phyloP scores from a whole-genome alignment of 768 basidiomycete species.

The Podaxis sp. region DNA sequence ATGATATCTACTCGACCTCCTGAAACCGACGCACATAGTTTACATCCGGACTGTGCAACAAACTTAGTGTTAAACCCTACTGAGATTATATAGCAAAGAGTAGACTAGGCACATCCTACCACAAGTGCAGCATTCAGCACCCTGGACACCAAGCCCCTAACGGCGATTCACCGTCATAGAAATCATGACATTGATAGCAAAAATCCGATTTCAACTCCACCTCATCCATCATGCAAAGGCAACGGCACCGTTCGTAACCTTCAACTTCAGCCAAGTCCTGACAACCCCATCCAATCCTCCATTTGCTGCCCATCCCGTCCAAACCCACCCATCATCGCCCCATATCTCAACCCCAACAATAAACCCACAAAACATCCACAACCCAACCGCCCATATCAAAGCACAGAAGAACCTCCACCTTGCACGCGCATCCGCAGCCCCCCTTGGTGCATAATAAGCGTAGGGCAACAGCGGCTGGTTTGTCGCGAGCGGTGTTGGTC shows the following conservation, averaged over 20 bases:
- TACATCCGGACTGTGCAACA: background rate
- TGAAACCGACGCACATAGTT: background rate
- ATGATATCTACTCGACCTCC: no score
- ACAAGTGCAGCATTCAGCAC: background rate
- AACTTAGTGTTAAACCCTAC: background rate
- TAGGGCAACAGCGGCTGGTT: conserved; percentile 30
- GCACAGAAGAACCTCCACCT: conserved; percentile 32
- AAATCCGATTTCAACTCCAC: background rate
- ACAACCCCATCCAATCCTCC: background rate
- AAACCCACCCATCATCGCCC: conserved; percentile 17
- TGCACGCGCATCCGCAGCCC: conserved; percentile 31
- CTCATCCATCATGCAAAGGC: background rate
- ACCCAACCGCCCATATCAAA: conserved; percentile 23
- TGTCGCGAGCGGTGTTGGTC: conserved; percentile 34
- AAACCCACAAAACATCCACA: conserved; percentile 24
- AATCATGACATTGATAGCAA: background rate
- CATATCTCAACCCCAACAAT: conserved; percentile 23
- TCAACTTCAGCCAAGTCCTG: conserved; percentile 1
- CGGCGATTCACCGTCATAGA: background rate
- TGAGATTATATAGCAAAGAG: background rate
- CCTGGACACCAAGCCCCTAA: background rate
- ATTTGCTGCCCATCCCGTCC: background rate
- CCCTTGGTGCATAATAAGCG: conserved; percentile 32
- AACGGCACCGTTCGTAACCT: background rate
- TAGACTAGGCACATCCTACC: background rate